Conservation (phyloP, 2,329 filamentous ascomycete species). For the Hypoxylon sp. region DNA sequence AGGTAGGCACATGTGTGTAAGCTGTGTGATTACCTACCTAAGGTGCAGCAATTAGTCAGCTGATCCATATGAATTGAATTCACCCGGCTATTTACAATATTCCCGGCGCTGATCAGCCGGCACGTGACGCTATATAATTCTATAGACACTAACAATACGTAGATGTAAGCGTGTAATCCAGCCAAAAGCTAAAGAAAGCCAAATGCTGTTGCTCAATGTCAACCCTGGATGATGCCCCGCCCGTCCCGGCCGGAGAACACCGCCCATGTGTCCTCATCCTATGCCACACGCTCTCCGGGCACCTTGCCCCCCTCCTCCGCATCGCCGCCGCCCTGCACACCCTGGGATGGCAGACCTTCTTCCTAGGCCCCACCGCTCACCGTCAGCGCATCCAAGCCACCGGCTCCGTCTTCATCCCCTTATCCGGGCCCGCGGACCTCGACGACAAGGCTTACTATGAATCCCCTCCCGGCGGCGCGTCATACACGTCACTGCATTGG, state of each 20-base stretch:
- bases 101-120: neutral
- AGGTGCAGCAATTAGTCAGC: neutral
- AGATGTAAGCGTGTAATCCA: neutral
- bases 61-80: neutral
- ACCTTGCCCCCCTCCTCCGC: slow-evolving; percentile 53
- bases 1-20: too few relatives aligned
- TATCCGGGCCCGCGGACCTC: slow-evolving; percentile 51
- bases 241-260: neutral
- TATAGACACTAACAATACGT: too few relatives aligned
- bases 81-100: neutral
- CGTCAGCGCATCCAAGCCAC: slow-evolving; percentile 50
- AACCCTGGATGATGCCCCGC: neutral
- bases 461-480: slow-evolving; percentile 36
- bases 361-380: slow-evolving; percentile 54
- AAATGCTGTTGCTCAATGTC: neutral
- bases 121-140: too few relatives aligned
- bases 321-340: slow-evolving; percentile 50
- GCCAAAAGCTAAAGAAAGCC: neutral
- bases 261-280: slow-evolving; percentile 50
- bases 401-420: slow-evolving; percentile 51
- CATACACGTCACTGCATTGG: slow-evolving; percentile 46
- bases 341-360: slow-evolving; percentile 51
- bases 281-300: slow-evolving; percentile 54
- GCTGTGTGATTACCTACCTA: too few relatives aligned
- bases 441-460: slow-evolving; percentile 52